Conservation (phyloP, 257 asterid genomes). For the Avicennia marina region DNA sequence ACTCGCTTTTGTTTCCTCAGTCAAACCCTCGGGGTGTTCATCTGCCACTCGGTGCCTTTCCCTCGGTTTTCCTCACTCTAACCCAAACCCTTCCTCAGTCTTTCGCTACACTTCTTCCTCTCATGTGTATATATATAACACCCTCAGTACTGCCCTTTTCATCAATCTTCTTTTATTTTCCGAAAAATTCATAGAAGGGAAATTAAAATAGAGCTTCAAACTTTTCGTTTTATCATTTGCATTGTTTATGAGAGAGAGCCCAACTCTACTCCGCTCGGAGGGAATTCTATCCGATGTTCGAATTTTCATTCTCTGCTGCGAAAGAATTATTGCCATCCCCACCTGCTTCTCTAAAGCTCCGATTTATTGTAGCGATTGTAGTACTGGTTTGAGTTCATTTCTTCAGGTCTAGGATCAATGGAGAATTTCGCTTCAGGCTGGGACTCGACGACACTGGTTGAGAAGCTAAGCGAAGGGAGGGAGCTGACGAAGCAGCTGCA, state of each 20-base stretch:
- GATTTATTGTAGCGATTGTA: not conserved
- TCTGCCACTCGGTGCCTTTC: conserved; percentile 1
- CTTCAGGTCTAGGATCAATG: conserved; percentile 26
- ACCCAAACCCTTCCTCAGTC: not conserved
- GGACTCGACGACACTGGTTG: conserved; percentile 30
- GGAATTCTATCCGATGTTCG: not conserved
- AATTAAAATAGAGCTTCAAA: not conserved
- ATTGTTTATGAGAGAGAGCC: conserved; percentile 11
- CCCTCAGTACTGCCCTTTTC: not conserved
- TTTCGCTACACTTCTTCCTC: not conserved
- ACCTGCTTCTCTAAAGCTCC: conserved; percentile 9
- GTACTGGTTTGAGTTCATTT: not conserved
- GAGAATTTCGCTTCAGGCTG: conserved; percentile 27
- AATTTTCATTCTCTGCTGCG: not conserved
- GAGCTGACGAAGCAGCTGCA: conserved; percentile 65
- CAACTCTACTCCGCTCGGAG: not conserved
- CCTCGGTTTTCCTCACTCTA: conserved; percentile 21
- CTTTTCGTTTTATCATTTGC: not conserved
- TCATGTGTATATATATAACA: not conserved
- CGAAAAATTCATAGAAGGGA: no score
- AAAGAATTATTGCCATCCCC: not conserved
- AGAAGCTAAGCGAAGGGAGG: conserved; percentile 51
- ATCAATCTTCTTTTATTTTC: no score
- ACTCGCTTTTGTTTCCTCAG: conserved; percentile 16
- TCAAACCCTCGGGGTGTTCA: conserved; percentile 15